phyloP scores from a whole-genome alignment of 2,329 filamentous ascomycete genomes.

The Amauroascus niger region DNA sequence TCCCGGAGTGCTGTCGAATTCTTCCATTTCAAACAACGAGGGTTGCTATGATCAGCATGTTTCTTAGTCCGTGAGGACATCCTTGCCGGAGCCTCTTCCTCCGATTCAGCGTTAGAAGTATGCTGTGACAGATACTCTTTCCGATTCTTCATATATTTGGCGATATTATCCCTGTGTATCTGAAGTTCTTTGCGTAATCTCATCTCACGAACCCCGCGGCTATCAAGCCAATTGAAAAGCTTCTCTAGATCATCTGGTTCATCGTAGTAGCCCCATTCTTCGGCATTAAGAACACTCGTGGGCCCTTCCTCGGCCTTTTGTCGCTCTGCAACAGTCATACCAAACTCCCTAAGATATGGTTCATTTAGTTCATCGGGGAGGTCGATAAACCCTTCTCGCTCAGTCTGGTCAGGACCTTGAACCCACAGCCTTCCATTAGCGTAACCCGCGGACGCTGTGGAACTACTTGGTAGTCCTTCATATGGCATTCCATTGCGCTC shows the following conservation, averaged over 20 bases:
- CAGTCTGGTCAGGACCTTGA: slow-evolving; percentile 84
- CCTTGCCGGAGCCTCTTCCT: slow-evolving; percentile 42
- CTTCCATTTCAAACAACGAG: slow-evolving; percentile 51
- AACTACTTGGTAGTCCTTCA: slow-evolving; percentile 75
- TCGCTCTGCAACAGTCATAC: slow-evolving; percentile 74
- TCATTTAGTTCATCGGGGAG: slow-evolving; percentile 59
- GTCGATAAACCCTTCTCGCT: slow-evolving; percentile 78
- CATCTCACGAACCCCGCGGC: slow-evolving; percentile 73
- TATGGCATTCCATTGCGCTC: slow-evolving; percentile 98
- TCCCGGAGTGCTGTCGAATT: slow-evolving; percentile 53
- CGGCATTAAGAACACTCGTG: slow-evolving; percentile 45
- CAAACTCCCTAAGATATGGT: slow-evolving; percentile 66
- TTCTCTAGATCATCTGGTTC: slow-evolving; percentile 67
- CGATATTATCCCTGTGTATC: slow-evolving; percentile 64
- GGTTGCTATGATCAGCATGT: slow-evolving; percentile 45
- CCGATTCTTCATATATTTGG: slow-evolving; percentile 69
- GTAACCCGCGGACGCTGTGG: slow-evolving; percentile 76
- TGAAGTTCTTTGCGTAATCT: slow-evolving; percentile 81
- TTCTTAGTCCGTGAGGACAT: slow-evolving; percentile 56
- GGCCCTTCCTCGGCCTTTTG: slow-evolving; percentile 84
- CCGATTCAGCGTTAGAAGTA: slow-evolving; percentile 42
- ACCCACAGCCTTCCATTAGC: slow-evolving; percentile 95
- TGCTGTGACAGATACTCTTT: slow-evolving; percentile 56
- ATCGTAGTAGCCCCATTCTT: slow-evolving; percentile 87
- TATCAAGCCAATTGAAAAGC: slow-evolving; percentile 80